Percentiles rank a stretch among this genome's conserved stretches.
phyloP scores from a whole-genome alignment of 1,284 basidiomycete species.

The Salmacisia buchloeana region DNA sequence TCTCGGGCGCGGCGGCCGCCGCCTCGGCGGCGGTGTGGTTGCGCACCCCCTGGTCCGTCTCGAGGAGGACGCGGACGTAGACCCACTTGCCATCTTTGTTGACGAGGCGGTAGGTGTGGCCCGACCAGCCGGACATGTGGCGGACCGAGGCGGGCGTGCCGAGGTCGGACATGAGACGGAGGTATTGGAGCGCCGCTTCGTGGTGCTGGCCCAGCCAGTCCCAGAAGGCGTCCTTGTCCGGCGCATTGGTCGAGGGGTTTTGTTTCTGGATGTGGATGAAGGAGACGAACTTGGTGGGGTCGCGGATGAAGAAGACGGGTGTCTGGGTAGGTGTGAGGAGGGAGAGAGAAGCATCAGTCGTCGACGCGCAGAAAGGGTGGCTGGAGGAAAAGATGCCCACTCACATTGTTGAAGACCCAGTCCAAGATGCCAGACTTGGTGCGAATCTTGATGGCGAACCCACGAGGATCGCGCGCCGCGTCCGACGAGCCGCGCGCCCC shows the following conservation, averaged over 20 bases:
- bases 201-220: neutral
- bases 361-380: too few species aligned
- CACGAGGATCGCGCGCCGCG: constrained; percentile 30
- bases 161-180: constrained; percentile 9
- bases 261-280: constrained; percentile 42
- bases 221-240: neutral
- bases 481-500: constrained; percentile 33
- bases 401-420: constrained; percentile 27
- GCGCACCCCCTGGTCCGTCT: constrained; percentile 29
- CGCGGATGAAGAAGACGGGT: constrained; percentile 35
- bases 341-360: too few species aligned
- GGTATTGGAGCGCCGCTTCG: neutral
- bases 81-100: constrained; percentile 32
- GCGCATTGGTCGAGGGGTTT: constrained; percentile 19
- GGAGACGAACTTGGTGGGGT: constrained; percentile 35
- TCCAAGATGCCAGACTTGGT: constrained; percentile 29
- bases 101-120: constrained; percentile 39
- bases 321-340: too few species aligned
- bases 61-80: constrained; percentile 34
- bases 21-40: constrained; percentile 18
- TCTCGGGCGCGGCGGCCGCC: constrained; percentile 29
- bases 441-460: constrained; percentile 36
- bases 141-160: constrained; percentile 27
- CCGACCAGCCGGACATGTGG: constrained; percentile 34
- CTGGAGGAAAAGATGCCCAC: too few species aligned